Evolutionary conservation across 768 basidiomycete species (phyloP).

Genomic region (Daedalea quercina): DNA sequence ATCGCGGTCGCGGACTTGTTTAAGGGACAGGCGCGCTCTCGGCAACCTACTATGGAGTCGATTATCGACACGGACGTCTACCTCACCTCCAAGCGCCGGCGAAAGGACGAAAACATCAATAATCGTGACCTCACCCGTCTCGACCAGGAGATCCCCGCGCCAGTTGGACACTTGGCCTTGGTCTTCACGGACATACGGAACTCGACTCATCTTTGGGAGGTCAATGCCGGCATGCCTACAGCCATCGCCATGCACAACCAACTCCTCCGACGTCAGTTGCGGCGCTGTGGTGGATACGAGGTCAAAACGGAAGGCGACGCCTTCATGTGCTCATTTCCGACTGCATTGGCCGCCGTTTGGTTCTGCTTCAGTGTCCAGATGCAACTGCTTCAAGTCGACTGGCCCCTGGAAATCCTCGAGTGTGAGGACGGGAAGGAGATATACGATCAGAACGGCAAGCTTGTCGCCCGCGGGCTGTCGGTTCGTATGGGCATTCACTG

Average conservation of each 20-base stretch:
- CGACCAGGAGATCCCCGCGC: constrained; percentile 75
- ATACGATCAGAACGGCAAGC: constrained; percentile 51
- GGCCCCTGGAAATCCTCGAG: constrained; percentile 93
- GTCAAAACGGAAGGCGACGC: constrained; percentile 99
- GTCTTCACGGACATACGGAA: constrained; percentile 98
- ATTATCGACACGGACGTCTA: constrained; percentile 36
- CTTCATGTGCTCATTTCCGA: constrained; percentile 98
- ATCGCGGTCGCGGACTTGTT: constrained; percentile 79
- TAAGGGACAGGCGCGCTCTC: constrained; percentile 33
- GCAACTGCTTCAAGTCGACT: constrained; percentile 71
- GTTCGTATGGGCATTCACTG: constrained; percentile 98
- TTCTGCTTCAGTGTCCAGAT: constrained; percentile 88
- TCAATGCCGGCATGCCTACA: constrained; percentile 89
- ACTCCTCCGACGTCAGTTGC: constrained; percentile 76
- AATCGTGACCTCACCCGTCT: constrained; percentile 60
- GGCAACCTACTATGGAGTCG: constrained; percentile 40
- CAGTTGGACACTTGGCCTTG: constrained; percentile 81
- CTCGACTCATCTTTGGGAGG: constrained; percentile 95
- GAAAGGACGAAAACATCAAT: constrained; percentile 41
- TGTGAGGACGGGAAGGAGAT: constrained; percentile 86
- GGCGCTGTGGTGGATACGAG: constrained; percentile 93
- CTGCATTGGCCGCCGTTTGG: constrained; percentile 77
- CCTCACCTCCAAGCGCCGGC: constrained; percentile 20
- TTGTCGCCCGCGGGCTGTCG: constrained; percentile 83
- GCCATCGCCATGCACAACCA: constrained; percentile 89